phyloP scores from a whole-genome alignment of 1,284 basidiomycete species.

The Pisolithus thermaeus region DNA sequence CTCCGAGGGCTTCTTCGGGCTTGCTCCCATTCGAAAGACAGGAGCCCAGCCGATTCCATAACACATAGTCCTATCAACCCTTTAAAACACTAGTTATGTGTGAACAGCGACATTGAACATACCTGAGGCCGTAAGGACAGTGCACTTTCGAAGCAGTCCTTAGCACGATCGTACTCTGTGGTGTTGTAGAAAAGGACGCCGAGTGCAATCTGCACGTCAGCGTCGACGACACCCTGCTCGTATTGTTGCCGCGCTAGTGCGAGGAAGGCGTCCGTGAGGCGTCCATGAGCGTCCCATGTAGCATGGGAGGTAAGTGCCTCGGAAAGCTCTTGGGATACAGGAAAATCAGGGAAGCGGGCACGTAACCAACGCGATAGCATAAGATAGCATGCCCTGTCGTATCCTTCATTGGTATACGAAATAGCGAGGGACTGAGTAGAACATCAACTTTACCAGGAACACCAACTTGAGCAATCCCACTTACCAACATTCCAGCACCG shows the following conservation, averaged over 20 bases:
- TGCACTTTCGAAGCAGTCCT: constrained; percentile 89
- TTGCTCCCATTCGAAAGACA: constrained; percentile 93
- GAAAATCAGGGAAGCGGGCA: constrained; percentile 68
- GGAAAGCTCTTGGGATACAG: constrained; percentile 53
- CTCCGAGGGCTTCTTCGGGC: constrained; percentile 93
- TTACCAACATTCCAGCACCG: constrained; percentile 78
- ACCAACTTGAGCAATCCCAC: constrained; percentile 22
- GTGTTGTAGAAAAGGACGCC: constrained; percentile 93
- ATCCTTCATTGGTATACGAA: constrained; percentile 94
- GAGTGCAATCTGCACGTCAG: constrained; percentile 91
- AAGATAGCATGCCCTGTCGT: constrained; percentile 83
- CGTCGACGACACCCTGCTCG: constrained; percentile 67
- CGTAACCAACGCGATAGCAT: constrained; percentile 87
- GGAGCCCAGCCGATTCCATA: constrained; percentile 97
- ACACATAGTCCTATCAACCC: constrained; percentile 70
- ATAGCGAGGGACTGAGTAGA: constrained; percentile 80
- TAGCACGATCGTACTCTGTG: constrained; percentile 72
- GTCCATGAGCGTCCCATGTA: constrained; percentile 83
- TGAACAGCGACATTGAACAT: constrained; percentile 10
- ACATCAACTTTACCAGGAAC: constrained; percentile 1
- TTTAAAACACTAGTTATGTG: neutral
- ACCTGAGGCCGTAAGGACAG: constrained; percentile 71
- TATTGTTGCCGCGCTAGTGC: constrained; percentile 80
- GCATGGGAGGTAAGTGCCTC: constrained; percentile 52
- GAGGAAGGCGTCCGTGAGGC: constrained; percentile 82